A percentile compares a stretch with the other conserved stretches of the same genome.
These are phyloP conservation scores for Saturnispora halmiae DNA, from an alignment of 805 yeast genomes.

Conservation along the genomic window DNA sequence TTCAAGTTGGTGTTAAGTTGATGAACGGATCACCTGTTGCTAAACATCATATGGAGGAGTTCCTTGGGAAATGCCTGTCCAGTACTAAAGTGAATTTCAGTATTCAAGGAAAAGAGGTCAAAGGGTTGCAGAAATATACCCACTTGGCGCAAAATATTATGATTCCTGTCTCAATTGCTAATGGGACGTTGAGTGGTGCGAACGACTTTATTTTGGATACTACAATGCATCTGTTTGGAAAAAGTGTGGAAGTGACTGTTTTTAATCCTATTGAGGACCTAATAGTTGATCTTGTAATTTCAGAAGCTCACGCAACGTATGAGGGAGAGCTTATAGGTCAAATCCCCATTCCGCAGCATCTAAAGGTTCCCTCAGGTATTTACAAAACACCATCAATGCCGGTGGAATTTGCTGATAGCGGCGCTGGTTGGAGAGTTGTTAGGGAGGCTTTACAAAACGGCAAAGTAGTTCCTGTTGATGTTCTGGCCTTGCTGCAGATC, in stretches of 20 bases:
- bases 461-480: slow-evolving; percentile 30
- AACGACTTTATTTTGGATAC: slow-evolving; percentile 36
- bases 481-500: slow-evolving; percentile 35
- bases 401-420: slow-evolving; percentile 33
- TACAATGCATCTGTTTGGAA: slow-evolving; percentile 45
- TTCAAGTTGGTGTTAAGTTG: slow-evolving; percentile 1
- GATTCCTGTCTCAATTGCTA: slow-evolving; percentile 26
- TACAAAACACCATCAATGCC: slow-evolving; percentile 43
- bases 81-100: slow-evolving; percentile 24
- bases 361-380: slow-evolving; percentile 44
- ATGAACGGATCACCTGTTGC: slow-evolving; percentile 3
- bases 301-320: slow-evolving; percentile 40
- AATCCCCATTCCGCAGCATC: slow-evolving; percentile 31
- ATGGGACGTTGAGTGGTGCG: slow-evolving; percentile 7
- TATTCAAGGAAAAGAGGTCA: slow-evolving; percentile 23
- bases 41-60: slow-evolving; percentile 22
- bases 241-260: slow-evolving; percentile 45
- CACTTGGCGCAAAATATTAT: slow-evolving; percentile 20
- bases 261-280: slow-evolving; percentile 46
- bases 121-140: slow-evolving; percentile 21
- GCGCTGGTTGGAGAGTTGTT: slow-evolving; percentile 39
- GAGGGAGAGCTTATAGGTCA: slow-evolving; percentile 40
- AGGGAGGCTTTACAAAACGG: slow-evolving; percentile 44
- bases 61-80: slow-evolving; percentile 33
- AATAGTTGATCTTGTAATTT: slow-evolving; percentile 34